Evolutionary conservation across 2,329 filamentous ascomycete genomes (phyloP).

Genomic region (Aspergillus proliferans): DNA sequence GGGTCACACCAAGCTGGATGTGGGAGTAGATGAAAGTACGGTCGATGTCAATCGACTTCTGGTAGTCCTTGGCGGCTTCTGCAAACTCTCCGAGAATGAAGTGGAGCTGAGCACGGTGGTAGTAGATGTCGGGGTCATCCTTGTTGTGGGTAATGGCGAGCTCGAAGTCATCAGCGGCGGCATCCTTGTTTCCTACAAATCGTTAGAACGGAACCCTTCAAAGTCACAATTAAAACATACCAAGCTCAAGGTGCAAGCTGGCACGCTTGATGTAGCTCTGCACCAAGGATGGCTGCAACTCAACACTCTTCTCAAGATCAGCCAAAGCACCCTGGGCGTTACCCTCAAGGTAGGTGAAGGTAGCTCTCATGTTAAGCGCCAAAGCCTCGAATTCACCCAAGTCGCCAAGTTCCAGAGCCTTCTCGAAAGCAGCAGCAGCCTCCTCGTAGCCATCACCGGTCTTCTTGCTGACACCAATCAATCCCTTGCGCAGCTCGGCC

Average conservation of each 20-base stretch:
- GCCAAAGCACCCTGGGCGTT: constrained; percentile 75
- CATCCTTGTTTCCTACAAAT: constrained; percentile 65
- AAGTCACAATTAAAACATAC: constrained; percentile 41
- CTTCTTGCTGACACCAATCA: constrained; percentile 74
- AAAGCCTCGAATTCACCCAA: constrained; percentile 79
- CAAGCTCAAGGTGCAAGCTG: constrained; percentile 93
- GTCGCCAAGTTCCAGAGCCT: constrained; percentile 73
- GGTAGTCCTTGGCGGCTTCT: constrained; percentile 95
- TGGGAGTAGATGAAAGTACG: constrained; percentile 97
- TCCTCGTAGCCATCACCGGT: constrained; percentile 89
- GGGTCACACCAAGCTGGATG: constrained; percentile 96
- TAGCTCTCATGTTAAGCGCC: constrained; percentile 93
- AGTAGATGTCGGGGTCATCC: constrained; percentile 94
- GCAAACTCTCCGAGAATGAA: constrained; percentile 94
- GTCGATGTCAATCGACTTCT: constrained; percentile 97
- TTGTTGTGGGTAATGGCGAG: constrained; percentile 77
- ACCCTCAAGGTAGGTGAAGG: constrained; percentile 86
- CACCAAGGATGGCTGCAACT: constrained; percentile 78
- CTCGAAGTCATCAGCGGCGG: constrained; percentile 80
- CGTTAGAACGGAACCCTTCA: constrained; percentile 23
- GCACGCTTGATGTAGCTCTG: constrained; percentile 99
- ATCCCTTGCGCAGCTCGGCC: constrained; percentile 77
- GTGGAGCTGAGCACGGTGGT: constrained; percentile 95
- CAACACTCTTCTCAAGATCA: constrained; percentile 88
- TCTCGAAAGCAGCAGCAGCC: constrained; percentile 77